Evolutionary conservation across 352 stramenopile species (phyloP), one percentile per base, ranked within the genome.

Genomic region (Phytophthora cactorum): DNA sequence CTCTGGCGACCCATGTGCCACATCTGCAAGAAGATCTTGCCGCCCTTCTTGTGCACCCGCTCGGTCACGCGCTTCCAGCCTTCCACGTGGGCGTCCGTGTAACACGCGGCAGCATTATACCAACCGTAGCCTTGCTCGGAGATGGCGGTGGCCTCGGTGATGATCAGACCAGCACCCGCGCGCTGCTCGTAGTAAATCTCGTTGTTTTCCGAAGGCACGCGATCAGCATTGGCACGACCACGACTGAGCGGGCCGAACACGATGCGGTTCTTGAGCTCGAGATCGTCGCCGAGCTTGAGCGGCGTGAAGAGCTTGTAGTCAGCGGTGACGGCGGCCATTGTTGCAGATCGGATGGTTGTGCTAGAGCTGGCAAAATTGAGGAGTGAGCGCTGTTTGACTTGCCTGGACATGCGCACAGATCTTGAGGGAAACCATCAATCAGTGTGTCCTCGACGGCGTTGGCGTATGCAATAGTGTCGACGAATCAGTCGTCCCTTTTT

Each of bases 281-380:
- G 58, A 25, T 75, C 63, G 14, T 66, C 50, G 27, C 74, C 77
- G 38, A 83, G 45, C 59, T 70, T 74, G 11, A 85, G 53, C 2
- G 71, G 68, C 43, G 75, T 72, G 59, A 84, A 82, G 27, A 82
- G 75, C 65, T 75, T 76, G 58, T 72, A 71, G 47, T 68, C 67
- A 14, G 55, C 60, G 28, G 56, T 64, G 53, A 63, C 50, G 15
- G 68, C 41, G 25, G 68, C 53, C 59, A 63, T 64, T 34, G 15
- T 10, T 64, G 36, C 17, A 53, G 36, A 45, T 22, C 17, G 17
- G 17, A 22, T 22, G 17, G 7, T 66, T 64, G 46, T 12, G 31
- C 14, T 28, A 27, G 12, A 63, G 34, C 9, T 29, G 10, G 46
- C n/a, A 22, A 49, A 67, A 71, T 63, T 70, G 43, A 44, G 27